phyloP scores from a whole-genome alignment of 2,329 filamentous ascomycete species.

The Fragosphaeria purpurea region DNA sequence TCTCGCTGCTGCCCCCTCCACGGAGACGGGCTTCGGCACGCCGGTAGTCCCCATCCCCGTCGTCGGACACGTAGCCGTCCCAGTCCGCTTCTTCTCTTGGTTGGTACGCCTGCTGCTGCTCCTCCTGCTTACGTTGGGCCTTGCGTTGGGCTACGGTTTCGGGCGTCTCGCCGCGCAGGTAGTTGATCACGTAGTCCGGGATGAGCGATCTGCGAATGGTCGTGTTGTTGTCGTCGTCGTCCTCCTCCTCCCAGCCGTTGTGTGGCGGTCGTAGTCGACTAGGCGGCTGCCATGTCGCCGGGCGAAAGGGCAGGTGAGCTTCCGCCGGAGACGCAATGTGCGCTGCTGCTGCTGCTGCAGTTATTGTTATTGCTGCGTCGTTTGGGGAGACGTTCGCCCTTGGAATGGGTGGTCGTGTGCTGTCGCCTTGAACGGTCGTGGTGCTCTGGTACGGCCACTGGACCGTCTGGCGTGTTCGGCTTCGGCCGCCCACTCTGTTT shows the following conservation, averaged over 20 bases:
- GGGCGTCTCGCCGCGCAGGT: conserved; percentile 44
- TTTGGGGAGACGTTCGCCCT: no score
- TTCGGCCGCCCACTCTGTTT: background rate
- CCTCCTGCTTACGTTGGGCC: conserved; percentile 20
- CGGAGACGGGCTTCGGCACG: background rate
- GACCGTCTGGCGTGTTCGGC: conserved; percentile 14
- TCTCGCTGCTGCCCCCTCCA: background rate
- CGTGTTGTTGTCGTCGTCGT: conserved; percentile 11
- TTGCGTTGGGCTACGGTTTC: conserved; percentile 39
- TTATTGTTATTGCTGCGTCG: no score
- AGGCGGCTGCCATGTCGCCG: conserved; percentile 19
- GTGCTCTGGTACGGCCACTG: conserved; percentile 28
- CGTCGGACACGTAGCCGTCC: no score
- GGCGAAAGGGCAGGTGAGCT: conserved; percentile 8
- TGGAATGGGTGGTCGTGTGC: background rate
- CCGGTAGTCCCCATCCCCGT: background rate
- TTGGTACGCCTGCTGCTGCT: conserved; percentile 11
- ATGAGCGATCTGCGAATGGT: conserved; percentile 31
- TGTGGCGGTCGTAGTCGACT: background rate
- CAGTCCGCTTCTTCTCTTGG: background rate
- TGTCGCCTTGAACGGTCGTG: background rate
- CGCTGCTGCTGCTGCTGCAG: no score
- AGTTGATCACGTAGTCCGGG: conserved; percentile 47
- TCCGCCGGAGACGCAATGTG: background rate
- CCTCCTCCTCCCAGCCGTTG: background rate